These are phyloP conservation scores for Ascochyta rabiei DNA, from an alignment of 2,329 filamentous ascomycete species.

Conservation along the genomic window DNA sequence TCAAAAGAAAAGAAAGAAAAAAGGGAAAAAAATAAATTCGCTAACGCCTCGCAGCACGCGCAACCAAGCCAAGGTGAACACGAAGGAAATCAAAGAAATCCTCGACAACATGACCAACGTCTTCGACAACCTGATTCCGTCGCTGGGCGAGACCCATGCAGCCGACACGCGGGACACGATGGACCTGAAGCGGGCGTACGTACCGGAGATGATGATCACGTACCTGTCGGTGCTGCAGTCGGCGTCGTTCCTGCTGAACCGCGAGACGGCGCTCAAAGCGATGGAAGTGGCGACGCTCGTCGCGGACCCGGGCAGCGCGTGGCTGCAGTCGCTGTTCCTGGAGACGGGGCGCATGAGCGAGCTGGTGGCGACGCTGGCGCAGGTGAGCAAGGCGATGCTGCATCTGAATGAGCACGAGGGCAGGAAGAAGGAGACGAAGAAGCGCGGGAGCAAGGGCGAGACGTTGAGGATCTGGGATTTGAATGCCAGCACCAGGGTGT, in stretches of 20 bases:
- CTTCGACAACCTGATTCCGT: slow-evolving; percentile 45
- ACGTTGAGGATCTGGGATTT: slow-evolving; percentile 54
- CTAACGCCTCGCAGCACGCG: slow-evolving; percentile 20
- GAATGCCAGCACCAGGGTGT: slow-evolving; percentile 28
- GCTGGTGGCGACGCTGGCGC: slow-evolving; percentile 67
- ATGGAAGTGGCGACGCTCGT: slow-evolving; percentile 84
- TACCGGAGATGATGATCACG: slow-evolving; percentile 84
- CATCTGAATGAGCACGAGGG: slow-evolving; percentile 50
- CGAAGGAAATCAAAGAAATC: slow-evolving; percentile 45
- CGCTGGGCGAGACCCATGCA: slow-evolving; percentile 18
- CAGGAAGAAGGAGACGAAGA: slow-evolving; percentile 49
- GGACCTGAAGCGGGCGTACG: slow-evolving; percentile 74
- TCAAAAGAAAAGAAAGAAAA: too few species aligned
- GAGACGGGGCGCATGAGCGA: slow-evolving; percentile 52
- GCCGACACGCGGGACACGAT: slow-evolving; percentile 61
- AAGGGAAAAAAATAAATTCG: too few species aligned
- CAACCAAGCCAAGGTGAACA: slow-evolving; percentile 28
- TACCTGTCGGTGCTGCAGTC: slow-evolving; percentile 83
- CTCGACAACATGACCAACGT: slow-evolving; percentile 49
- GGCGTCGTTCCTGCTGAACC: slow-evolving; percentile 73
- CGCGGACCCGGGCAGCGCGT: slow-evolving; percentile 54
- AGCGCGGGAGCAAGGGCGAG: slow-evolving; percentile 51
- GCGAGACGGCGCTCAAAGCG: slow-evolving; percentile 78
- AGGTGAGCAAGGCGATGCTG: slow-evolving; percentile 74
- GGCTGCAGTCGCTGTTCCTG: slow-evolving; percentile 48